phyloP scores from a whole-genome alignment of 2,329 filamentous ascomycete species.

The Fusarium protoensiforme region DNA sequence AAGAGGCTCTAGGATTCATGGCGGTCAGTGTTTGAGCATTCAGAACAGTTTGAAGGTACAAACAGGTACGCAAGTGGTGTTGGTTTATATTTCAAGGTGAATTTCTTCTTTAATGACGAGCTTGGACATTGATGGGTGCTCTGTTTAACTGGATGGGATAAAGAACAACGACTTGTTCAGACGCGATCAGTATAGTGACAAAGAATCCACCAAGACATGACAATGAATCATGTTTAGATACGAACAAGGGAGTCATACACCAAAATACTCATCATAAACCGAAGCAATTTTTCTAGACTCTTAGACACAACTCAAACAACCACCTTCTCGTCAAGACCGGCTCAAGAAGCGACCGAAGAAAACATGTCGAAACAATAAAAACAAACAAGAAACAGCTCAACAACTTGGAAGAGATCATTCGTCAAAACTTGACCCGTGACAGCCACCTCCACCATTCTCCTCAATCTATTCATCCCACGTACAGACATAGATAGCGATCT shows the following conservation, averaged over 20 bases:
- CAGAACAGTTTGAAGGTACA: not conserved
- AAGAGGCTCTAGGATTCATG: not conserved
- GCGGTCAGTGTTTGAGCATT: not conserved
- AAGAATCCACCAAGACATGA: not conserved
- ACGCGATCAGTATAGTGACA: not conserved
- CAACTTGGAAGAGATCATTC: too few relatives aligned
- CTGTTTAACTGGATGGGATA: not conserved
- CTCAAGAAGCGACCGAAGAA: not conserved
- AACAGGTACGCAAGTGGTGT: not conserved
- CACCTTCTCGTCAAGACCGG: not conserved
- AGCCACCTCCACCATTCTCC: too few relatives aligned
- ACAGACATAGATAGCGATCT: too few relatives aligned
- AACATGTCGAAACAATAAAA: too few relatives aligned
- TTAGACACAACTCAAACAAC: not conserved
- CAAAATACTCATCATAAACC: not conserved
- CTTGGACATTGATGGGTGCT: not conserved
- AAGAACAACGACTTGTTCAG: not conserved
- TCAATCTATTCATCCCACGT: too few relatives aligned
- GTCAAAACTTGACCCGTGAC: too few relatives aligned
- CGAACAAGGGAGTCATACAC: not conserved
- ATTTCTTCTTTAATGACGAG: not conserved
- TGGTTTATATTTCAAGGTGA: not conserved
- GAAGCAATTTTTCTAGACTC: not conserved
- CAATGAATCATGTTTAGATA: not conserved
- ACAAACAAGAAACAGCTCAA: too few relatives aligned